These are phyloP conservation scores for sweet orange (Citrus sinensis) DNA, from an alignment of 345 rosid species.

Conservation along the genomic window DVS_A1.0 CM039163.1:2051501-2052000, in stretches of 20 bases:
- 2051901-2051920: background rate
- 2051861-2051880: background rate
- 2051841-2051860: background rate
- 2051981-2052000: too few species aligned
- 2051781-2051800: conserved; percentile 8
- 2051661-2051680: conserved; percentile 21
- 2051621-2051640: conserved; percentile 38
- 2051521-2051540: background rate
- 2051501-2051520: background rate
- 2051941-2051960: too few species aligned
- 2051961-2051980: too few species aligned
- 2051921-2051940: too few species aligned
- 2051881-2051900: background rate
- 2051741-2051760: conserved; percentile 7
- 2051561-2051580: background rate
- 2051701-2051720: background rate
- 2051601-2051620: conserved; percentile 34
- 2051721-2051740: conserved; percentile 3
- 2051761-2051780: background rate
- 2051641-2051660: conserved; percentile 28
- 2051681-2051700: conserved; percentile 9
- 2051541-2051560: background rate
- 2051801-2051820: background rate
- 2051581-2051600: conserved; percentile 18
- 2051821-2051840: background rate